These are phyloP conservation scores for Colletotrichum chrysophilum DNA, from an alignment of 2,329 filamentous ascomycete species.

Conservation along the genomic window DNA sequence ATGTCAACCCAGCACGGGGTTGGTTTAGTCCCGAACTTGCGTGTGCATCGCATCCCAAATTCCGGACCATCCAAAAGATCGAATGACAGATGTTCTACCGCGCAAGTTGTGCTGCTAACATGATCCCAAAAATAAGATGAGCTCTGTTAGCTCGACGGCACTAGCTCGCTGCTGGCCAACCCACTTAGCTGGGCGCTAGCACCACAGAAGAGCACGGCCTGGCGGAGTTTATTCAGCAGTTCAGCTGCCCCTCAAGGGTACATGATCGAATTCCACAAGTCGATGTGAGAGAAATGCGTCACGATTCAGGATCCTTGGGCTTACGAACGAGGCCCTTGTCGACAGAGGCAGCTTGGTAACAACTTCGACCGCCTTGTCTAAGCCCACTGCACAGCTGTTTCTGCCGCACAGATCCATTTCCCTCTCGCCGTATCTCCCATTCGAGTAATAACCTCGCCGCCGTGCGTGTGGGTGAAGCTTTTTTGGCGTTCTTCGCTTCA, in stretches of 20 bases:
- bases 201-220: not conserved
- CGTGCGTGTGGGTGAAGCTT: not conserved
- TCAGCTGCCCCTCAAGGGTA: not conserved
- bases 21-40: not conserved
- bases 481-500: not conserved
- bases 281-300: not conserved
- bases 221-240: not conserved
- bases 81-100: conserved; percentile 7
- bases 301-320: not conserved
- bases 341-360: not conserved
- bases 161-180: not conserved
- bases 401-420: not conserved
- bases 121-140: conserved; percentile 2
- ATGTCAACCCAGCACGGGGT: not conserved
- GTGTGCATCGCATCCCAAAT: not conserved
- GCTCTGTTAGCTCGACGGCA: not conserved
- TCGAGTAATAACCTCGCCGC: not conserved
- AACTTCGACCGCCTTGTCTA: not conserved
- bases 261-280: not conserved
- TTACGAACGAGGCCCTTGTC: not conserved
- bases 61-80: not conserved
- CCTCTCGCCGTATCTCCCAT: not conserved
- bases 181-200: not conserved
- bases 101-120: not conserved
- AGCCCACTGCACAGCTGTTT: not conserved